Conservation (phyloP, 352 stramenopile genomes). For the Detonula confervacea region DNA sequence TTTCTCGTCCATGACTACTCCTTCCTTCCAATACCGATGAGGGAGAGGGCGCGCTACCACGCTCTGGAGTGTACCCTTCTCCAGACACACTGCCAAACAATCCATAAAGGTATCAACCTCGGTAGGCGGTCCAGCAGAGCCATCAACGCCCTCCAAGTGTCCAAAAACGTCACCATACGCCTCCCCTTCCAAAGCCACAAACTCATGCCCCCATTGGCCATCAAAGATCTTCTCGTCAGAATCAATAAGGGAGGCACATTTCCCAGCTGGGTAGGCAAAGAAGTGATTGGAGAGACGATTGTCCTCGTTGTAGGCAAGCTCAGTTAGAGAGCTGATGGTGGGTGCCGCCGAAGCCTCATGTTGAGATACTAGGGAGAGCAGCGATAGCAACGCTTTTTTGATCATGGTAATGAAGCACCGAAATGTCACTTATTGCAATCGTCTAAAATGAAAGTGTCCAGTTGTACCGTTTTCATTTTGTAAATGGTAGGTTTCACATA, state of each 20-base stretch:
- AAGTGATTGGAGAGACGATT: slow-evolving; percentile 26
- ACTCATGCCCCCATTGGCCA: slow-evolving; percentile 25
- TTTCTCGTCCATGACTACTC: slow-evolving; percentile 24
- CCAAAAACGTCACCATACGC: slow-evolving; percentile 23
- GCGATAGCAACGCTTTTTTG: slow-evolving; percentile 7
- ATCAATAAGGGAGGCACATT: slow-evolving; percentile 18
- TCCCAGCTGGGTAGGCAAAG: slow-evolving; percentile 30
- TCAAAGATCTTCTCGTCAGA: slow-evolving; percentile 2
- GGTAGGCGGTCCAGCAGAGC: neutral
- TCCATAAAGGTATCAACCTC: slow-evolving; percentile 3
- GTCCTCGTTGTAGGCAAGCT: slow-evolving; percentile 36
- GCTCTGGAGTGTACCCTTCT: slow-evolving; percentile 29
- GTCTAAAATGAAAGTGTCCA: no score
- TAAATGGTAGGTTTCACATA: no score
- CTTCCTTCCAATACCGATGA: slow-evolving; percentile 43
- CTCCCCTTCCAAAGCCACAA: slow-evolving; percentile 21
- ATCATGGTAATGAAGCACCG: no score
- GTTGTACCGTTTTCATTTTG: no score
- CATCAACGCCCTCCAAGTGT: slow-evolving; percentile 24
- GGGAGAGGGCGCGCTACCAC: slow-evolving; percentile 39
- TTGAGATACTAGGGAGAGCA: neutral
- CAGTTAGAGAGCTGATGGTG: slow-evolving; percentile 15
- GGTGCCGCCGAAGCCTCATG: neutral
- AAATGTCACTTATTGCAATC: no score
- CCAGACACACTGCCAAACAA: slow-evolving; percentile 41